These are phyloP conservation scores for Yarrowia sp. DNA, from an alignment of 805 yeast species.

Conservation along the genomic window DNA sequence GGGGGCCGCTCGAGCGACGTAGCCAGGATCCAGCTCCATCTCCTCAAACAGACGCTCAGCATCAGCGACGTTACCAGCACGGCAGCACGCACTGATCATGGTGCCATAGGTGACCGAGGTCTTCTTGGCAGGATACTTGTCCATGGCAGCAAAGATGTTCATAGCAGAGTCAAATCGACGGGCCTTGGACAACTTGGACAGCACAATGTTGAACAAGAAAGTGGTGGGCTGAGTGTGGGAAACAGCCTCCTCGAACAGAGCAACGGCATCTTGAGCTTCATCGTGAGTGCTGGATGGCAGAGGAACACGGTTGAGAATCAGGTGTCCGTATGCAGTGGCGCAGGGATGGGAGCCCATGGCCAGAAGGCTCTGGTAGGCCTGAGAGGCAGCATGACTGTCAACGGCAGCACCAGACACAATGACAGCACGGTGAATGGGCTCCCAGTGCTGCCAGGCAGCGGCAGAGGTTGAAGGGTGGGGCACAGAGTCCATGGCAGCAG, in stretches of 20 bases:
- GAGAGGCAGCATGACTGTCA: slow-evolving; percentile 26
- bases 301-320: slow-evolving; percentile 30
- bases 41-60: slow-evolving; percentile 39
- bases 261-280: slow-evolving; percentile 37
- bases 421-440: slow-evolving; percentile 33
- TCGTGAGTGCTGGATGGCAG: slow-evolving; percentile 30
- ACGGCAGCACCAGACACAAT: slow-evolving; percentile 33
- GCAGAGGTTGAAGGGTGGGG: slow-evolving; percentile 30
- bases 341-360: slow-evolving; percentile 37
- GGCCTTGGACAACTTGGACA: slow-evolving; percentile 40
- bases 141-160: slow-evolving; percentile 37
- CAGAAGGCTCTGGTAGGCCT: slow-evolving; percentile 33
- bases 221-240: slow-evolving; percentile 34
- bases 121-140: slow-evolving; percentile 29
- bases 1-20: slow-evolving; percentile 38
- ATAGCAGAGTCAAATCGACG: slow-evolving; percentile 38
- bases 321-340: slow-evolving; percentile 39
- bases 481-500: slow-evolving; percentile 23
- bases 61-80: slow-evolving; percentile 37
- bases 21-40: slow-evolving; percentile 37
- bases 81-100: slow-evolving; percentile 40
- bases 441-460: slow-evolving; percentile 34
- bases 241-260: slow-evolving; percentile 37
- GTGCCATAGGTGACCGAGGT: slow-evolving; percentile 41
- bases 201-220: slow-evolving; percentile 38